Conservation (phyloP, 1,284 basidiomycete species). For the Gymnopus androsaceus region DNA sequence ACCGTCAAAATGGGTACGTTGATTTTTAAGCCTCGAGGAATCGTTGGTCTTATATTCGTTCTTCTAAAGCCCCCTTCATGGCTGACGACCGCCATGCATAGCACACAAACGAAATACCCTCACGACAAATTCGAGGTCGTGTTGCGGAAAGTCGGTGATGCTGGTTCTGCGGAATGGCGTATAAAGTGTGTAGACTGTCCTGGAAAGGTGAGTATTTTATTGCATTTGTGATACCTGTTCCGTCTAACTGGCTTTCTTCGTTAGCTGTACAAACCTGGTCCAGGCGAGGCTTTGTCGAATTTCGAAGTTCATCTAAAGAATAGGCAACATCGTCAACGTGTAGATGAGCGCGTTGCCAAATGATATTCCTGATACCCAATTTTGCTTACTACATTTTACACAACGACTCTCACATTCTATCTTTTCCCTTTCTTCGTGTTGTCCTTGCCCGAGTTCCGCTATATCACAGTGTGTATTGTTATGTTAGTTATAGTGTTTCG, state of each 20-base stretch:
- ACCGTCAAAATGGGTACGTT: slow-evolving; percentile 21
- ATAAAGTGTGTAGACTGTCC: slow-evolving; percentile 95
- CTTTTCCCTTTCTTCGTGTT: not conserved
- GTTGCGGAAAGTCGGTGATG: slow-evolving; percentile 56
- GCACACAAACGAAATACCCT: slow-evolving; percentile 74
- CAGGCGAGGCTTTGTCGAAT: slow-evolving; percentile 85
- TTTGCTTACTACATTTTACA: not conserved
- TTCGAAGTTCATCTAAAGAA: slow-evolving; percentile 88
- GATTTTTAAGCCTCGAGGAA: slow-evolving; percentile 4
- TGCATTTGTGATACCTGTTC: not conserved
- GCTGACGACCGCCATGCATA: slow-evolving; percentile 64
- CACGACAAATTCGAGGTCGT: slow-evolving; percentile 83
- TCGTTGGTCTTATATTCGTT: slow-evolving; percentile 2
- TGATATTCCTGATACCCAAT: slow-evolving; percentile 14
- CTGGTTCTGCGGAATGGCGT: slow-evolving; percentile 76
- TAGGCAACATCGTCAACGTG: slow-evolving; percentile 48
- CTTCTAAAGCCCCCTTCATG: slow-evolving; percentile 63
- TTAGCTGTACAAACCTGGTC: slow-evolving; percentile 91
- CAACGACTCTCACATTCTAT: not conserved
- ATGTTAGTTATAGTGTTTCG: slow-evolving; percentile 7
- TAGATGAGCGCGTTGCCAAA: slow-evolving; percentile 41
- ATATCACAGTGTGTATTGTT: slow-evolving; percentile 3
- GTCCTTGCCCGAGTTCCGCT: not conserved
- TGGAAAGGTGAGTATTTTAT: slow-evolving; percentile 71
- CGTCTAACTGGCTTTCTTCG: not conserved